Base-by-base conservation (phyloP, 2,329 filamentous ascomycete genomes). In the Aureobasidium sp. region DNA sequence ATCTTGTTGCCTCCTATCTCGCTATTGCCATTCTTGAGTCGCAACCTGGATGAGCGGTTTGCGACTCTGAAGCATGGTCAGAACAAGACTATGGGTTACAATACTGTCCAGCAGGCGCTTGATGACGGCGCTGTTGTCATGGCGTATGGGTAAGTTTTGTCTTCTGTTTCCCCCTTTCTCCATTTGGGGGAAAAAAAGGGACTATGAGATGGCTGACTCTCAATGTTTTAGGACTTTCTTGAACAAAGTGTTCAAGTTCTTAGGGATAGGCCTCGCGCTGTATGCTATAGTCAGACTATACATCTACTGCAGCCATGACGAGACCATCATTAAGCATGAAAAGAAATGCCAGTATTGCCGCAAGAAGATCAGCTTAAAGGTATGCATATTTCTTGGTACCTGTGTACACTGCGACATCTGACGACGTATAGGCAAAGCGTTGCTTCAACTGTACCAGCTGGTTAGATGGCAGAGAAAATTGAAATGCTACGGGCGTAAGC, bases 11-110 rank as follows among this genome's bases (percentile, higher is more conserved):
- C 88, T 5, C 79, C 88, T 0, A 76, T 91, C 32, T 88, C 87
- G 2, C 75, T 90, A 46, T 75, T 91, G 26, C 81, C 89, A 5
- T 88, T 88, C 53, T 75, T 90, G 62, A 82, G 87, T 68, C 83
- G 83, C 66, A 90, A 90, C 70, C 81, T 91, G 69, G 85, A 88
- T 69, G 84, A 89, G 74, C 89, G 89, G 72, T 91, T 91, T 71
- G 83, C 87, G 0, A 82, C 89, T 7, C 73, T 90, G 32, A 80
- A 77, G 41, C 70, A 76, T 0, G 87, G 87, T 0, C 81, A 83
- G 2, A 78, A 82, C 63, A 69, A 76, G 1, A 74, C 78, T 4
- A 71, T 74, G 20, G 84, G 85, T 2, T 91, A 91, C 74, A 90
- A 88, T 68, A 91, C 88, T 1, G 76, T 89, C 7, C 76, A 83